Evolutionary conservation across 2,329 filamentous ascomycete genomes (phyloP), one percentile per base, ranked within the genome.

Genomic region (Myrmaecium sp.): DNA sequence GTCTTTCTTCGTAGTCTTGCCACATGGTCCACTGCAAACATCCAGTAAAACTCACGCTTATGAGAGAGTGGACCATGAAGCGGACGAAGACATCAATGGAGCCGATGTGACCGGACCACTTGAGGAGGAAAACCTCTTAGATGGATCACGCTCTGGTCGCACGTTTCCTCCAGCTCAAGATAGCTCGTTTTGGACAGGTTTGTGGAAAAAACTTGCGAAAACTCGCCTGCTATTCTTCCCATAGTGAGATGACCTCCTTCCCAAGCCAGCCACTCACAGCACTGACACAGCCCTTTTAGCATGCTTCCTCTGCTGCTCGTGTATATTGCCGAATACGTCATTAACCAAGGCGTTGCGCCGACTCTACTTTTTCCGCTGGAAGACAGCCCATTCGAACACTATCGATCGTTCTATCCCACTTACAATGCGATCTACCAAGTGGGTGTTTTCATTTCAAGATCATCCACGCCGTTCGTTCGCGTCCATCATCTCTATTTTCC

Each of bases 361-460:
- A 93, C 83, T 0, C 60, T 95, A 0, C 66, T 98, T 4, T 98
- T 93, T 46, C 82, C 84, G 0, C 60, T 94, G 1, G 46, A 62
- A 1, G 54, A 66, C 7, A 76, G 79, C 1, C 89, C 89, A 0
- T 95, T 95, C 47, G 55, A 59, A 17, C 69, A 81, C 38, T 89
- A 74, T 47, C 74, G 86, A 21, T 76, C 74, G 17, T 95, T 94
- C 49, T 98, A 98, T 43, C 84, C 86, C 1, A 81, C 86, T 34
- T 98, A 98, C 51, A 78, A 78, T 36, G 84, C 91, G 30, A 74
- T 95, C 33, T 95, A 98, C 52, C 86, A 98, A 57, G 60, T 84
- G 3, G 89, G 89, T 29, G 89, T 95, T 35, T 95, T 95, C 55
- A 69, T 95, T 39, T 93, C 86, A 1, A 75, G 89, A 10, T 91